Evolutionary conservation across 768 basidiomycete genomes (phyloP).

Genomic region (Leccinum imitatum): DNA sequence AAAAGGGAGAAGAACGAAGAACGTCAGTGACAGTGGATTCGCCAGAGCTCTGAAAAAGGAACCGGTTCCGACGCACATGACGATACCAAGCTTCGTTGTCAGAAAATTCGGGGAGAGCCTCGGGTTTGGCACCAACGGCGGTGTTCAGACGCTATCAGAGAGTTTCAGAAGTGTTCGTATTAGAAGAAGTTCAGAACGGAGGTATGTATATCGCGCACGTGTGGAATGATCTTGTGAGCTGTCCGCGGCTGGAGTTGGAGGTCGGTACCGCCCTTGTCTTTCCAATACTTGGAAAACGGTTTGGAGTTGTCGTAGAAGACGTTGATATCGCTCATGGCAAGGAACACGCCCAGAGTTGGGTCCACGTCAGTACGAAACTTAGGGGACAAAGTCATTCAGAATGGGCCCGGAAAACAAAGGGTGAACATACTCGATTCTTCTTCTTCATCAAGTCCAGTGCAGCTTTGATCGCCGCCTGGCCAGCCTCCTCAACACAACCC

Average conservation of each 20-base stretch:
- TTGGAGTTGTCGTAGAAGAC: slow-evolving; percentile 38
- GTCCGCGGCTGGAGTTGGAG: slow-evolving; percentile 25
- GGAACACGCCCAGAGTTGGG: neutral
- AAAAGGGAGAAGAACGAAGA: neutral
- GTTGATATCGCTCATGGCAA: slow-evolving; percentile 16
- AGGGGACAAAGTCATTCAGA: neutral
- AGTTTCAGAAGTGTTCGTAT: neutral
- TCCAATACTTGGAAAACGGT: slow-evolving; percentile 37
- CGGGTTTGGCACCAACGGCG: slow-evolving; percentile 24
- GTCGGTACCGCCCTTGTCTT: slow-evolving; percentile 24
- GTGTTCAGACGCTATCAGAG: slow-evolving; percentile 33
- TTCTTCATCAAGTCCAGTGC: slow-evolving; percentile 14
- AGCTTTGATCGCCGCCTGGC: neutral
- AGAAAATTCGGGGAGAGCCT: slow-evolving; percentile 35
- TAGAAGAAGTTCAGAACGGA: neutral
- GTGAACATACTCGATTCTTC: slow-evolving; percentile 16
- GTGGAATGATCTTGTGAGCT: slow-evolving; percentile 38
- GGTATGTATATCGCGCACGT: slow-evolving; percentile 30
- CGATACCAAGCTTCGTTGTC: slow-evolving; percentile 37
- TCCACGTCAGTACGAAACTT: slow-evolving; percentile 16
- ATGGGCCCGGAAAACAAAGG: neutral
- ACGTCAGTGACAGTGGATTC: neutral
- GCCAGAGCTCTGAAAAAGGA: neutral
- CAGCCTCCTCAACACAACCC: slow-evolving; percentile 11
- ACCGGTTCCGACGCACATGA: slow-evolving; percentile 20